Percentiles rank a stretch among this genome's conserved stretches.
These are phyloP conservation scores for Chlorella sorokiniana DNA, from an alignment of 139 green algal genomes.

Conservation along the genomic window DNA sequence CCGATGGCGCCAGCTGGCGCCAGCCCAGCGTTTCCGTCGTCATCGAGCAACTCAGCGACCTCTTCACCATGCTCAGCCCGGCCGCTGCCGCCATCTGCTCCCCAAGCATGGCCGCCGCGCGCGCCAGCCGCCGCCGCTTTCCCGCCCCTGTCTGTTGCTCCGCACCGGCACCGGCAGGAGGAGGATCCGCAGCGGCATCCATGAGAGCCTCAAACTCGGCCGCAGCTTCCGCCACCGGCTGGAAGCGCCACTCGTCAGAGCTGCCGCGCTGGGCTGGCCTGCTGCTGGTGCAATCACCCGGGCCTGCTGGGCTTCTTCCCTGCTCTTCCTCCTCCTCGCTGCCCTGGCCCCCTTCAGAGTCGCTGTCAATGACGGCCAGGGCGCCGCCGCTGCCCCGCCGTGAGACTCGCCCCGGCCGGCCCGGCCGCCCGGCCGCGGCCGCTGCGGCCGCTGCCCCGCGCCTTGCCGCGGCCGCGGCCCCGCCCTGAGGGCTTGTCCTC, in stretches of 20 bases:
- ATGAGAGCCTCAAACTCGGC: conserved; percentile 10
- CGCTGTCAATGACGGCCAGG: conserved; percentile 1
- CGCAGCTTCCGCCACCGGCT: conserved; percentile 21
- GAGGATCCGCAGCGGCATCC: not conserved
- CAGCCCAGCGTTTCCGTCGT: not conserved
- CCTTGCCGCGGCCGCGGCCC: conserved; percentile 18
- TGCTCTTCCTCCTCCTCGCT: not conserved
- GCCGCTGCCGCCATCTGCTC: conserved; percentile 21
- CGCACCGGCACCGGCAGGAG: conserved; percentile 23
- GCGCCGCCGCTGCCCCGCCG: conserved; percentile 4
- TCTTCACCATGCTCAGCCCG: not conserved
- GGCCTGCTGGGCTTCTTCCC: not conserved
- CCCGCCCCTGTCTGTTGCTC: not conserved
- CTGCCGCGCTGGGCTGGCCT: too few species aligned
- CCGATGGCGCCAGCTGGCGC: not conserved
- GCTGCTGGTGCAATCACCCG: not conserved
- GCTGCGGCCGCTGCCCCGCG: not conserved
- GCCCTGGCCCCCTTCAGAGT: conserved; percentile 20
- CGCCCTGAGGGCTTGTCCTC: conserved; percentile 15
- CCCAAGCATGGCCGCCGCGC: not conserved
- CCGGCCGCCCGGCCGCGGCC: not conserved
- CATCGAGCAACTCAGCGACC: not conserved
- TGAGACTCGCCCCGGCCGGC: not conserved
- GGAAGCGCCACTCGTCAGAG: conserved; percentile 5
- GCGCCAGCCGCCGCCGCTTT: not conserved